Evolutionary conservation across 345 rosid genomes (phyloP), one percentile per base, ranked within the genome.

Genomic region (Eucalyptus curtisii): DNA sequence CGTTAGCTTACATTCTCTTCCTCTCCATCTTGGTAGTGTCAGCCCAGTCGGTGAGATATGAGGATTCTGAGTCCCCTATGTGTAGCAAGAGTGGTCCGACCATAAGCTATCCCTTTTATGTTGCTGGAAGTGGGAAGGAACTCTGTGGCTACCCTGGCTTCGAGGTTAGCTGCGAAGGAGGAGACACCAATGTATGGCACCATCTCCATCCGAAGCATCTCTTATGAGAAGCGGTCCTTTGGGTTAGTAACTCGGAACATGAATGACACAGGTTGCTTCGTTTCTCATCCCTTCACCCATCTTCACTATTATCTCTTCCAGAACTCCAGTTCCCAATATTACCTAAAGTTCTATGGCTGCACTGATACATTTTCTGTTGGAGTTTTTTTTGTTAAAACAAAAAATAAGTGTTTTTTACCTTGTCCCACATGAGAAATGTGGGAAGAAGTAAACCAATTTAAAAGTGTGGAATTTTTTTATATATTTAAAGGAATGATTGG

Each of bases 251-350:
- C 0, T 40, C 5, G 13, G 42, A 5, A 49, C 9, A 53, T 2
- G 25, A 2, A 16, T 1, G 3, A 17, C 27, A 2, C 2, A 0
- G 24, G 53, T 31, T 86, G 87, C 50, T n/a, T 19, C 0, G 12
- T 19, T 20, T 7, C 24, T 20, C 27, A 0, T 30, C 14, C 59
- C 87, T 4, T 3, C 7, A 15, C 44, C 81, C 9, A 19, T 7
- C 4, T 9, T 17, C 61, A 0, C 16, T 1, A 4, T 15, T 3
- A 16, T 7, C 87, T 6, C 19, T 31, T 49, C 42, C 42, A 15
- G 2, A 16, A 9, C 1, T 42, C 61, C 37, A 49, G 30, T 48
- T 16, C 2, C 1, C 55, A n/a, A 2, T 7, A 86, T 86, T 48
- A 31, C 17, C 42, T 86, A 8, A 5, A 22, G 27, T 49, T 27